Percentiles rank a stretch among this genome's conserved stretches.
These are phyloP conservation scores for Populus alba DNA, from an alignment of 345 rosid species.

Conservation along the genomic window DNA sequence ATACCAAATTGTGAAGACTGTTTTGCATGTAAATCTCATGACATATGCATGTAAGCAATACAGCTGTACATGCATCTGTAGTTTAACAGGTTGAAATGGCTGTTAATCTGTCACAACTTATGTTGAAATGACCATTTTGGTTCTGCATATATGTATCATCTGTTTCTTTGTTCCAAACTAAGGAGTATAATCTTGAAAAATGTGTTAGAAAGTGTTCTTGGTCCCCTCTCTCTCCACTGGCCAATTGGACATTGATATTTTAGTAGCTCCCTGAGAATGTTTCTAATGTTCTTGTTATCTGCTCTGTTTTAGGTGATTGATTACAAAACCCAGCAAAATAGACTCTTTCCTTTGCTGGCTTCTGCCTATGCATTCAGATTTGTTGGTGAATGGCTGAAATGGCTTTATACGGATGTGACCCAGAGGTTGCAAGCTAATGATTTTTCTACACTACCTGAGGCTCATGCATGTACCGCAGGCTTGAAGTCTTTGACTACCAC, in stretches of 20 bases:
- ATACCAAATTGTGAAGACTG: not conserved
- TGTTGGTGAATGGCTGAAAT: constrained; percentile 96
- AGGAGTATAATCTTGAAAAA: not conserved
- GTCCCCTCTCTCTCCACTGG: not conserved
- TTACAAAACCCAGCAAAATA: constrained; percentile 91
- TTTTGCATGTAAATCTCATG: not conserved
- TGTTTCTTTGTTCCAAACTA: constrained; percentile 1
- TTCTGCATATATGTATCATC: not conserved
- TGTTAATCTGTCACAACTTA: not conserved
- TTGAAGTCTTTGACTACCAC: constrained; percentile 94
- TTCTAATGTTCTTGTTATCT: constrained; percentile 21
- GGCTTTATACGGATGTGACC: constrained; percentile 90
- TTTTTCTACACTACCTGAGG: constrained; percentile 92
- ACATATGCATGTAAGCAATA: not conserved
- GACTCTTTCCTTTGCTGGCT: constrained; percentile 98
- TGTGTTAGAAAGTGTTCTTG: not conserved
- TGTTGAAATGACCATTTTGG: constrained; percentile 2
- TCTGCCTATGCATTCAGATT: constrained; percentile 98
- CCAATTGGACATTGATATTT: constrained; percentile 1
- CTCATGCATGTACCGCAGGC: constrained; percentile 99
- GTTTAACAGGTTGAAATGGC: not conserved
- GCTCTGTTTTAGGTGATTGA: constrained; percentile 71
- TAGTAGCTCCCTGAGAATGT: not conserved
- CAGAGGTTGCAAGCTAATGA: constrained; percentile 81
- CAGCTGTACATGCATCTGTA: not conserved